A percentile compares a stretch with the other conserved stretches of the same genome.
phyloP scores from a whole-genome alignment of 306 rosid species.

The Lathyrus sativus region DNA sequence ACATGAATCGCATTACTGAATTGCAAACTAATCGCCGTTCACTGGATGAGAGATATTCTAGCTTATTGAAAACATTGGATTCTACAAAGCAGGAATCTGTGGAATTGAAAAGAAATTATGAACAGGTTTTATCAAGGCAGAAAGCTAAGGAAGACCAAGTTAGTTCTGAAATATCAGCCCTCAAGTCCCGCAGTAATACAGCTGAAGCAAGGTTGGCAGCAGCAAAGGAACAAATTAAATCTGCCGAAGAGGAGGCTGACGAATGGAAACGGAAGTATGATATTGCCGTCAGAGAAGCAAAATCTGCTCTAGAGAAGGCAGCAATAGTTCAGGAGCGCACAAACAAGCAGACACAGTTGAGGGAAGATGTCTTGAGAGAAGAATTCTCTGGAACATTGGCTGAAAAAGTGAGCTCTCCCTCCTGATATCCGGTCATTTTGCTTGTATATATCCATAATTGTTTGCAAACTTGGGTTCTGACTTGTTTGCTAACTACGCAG shows the following conservation, averaged over 20 bases:
- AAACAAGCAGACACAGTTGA: conserved; percentile 68
- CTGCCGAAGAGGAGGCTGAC: conserved; percentile 95
- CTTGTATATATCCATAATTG: conserved; percentile 10
- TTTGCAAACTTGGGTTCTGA: conserved; percentile 25
- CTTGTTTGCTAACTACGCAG: conserved; percentile 53
- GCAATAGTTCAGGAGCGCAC: conserved; percentile 81
- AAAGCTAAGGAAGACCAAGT: conserved; percentile 86
- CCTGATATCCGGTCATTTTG: background rate
- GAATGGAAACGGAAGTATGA: conserved; percentile 96
- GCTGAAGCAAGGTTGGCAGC: conserved; percentile 96
- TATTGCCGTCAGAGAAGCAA: conserved; percentile 79
- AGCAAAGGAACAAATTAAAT: conserved; percentile 83
- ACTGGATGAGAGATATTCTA: conserved; percentile 67
- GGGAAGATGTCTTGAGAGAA: conserved; percentile 93
- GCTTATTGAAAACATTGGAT: conserved; percentile 68
- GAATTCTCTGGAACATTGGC: conserved; percentile 74
- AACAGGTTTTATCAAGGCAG: conserved; percentile 64
- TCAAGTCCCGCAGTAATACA: conserved; percentile 81
- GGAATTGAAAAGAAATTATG: conserved; percentile 88
- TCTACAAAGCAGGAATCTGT: conserved; percentile 72
- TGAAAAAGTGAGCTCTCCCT: conserved; percentile 60
- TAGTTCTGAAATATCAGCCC: conserved; percentile 75
- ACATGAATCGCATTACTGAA: conserved; percentile 74
- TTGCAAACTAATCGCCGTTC: conserved; percentile 79
- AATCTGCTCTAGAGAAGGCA: conserved; percentile 87